Base-by-base conservation (phyloP, 768 basidiomycete genomes). In the Tulasnella sp. region DNA sequence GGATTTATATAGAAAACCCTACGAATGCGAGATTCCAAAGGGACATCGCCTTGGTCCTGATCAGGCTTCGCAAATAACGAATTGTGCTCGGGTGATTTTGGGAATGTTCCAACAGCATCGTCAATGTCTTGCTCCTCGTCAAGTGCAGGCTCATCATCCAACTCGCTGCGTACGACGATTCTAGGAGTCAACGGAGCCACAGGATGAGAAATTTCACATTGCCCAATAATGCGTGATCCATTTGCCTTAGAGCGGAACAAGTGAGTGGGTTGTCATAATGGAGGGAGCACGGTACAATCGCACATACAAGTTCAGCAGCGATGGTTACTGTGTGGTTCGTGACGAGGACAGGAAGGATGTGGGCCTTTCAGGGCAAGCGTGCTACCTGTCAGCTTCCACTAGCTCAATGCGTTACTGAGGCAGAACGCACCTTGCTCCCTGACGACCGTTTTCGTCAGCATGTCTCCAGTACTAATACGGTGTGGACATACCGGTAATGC, bases 291-390 rank as follows among this genome's bases (percentile, higher is more conserved):
- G 16, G 37, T 40, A 14, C 60, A 14, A 31, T 24, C 14, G 42
- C 18, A 86, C 88, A 84, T 41, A 91, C 94, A 83, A 97, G 89
- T 86, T 97, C 93, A 34, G 93, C 96, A 54, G 96, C 95, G 82
- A 99, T 96, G 20, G 96, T 98, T n/a, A 96, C 95, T 0, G 94
- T 96, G 85, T 96, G 95, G 85, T 96, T 97, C 18, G 97, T 99
- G 58, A 97, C 91, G 82, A 99, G 93, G 4, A 93, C 95, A 0
- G 97, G 97, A 2, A 97, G 87, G 80, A 99, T 97, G 81, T 92
- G 90, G 16, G 94, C 93, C 89, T 89, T 85, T 58, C 42, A 42
- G 1, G 42, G 42, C 42, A 14, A 82, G 54, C 24, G n/a, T 60
- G 28, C 37, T 58, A 76, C 20, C 41, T 9, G n/a, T 50, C 46